These are phyloP conservation scores for Rhodomyrtus tomentosa DNA, from an alignment of 345 rosid species.

Conservation along the genomic window DNA sequence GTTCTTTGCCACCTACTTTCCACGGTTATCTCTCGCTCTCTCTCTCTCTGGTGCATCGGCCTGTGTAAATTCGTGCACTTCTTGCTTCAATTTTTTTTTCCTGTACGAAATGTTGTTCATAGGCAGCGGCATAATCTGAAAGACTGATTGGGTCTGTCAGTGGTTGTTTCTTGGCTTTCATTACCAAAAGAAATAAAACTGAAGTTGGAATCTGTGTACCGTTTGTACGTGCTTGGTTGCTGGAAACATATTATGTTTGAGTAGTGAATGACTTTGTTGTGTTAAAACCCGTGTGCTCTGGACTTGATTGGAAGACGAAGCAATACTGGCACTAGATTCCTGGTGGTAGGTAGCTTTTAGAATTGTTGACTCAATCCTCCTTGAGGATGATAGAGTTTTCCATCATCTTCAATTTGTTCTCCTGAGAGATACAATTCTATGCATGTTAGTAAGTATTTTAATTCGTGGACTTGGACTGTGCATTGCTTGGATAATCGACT, in stretches of 20 bases:
- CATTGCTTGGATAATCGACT: not conserved
- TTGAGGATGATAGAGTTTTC: not conserved
- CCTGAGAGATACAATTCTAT: not conserved
- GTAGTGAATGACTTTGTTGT: not conserved
- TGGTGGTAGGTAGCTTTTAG: not conserved
- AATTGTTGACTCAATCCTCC: not conserved
- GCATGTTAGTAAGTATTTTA: not conserved
- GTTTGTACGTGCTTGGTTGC: not conserved
- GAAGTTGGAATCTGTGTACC: not conserved
- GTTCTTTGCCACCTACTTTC: constrained; percentile 78
- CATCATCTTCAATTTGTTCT: not conserved
- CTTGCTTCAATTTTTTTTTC: not conserved
- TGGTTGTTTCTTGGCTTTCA: not conserved
- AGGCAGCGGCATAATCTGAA: not conserved
- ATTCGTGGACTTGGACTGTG: not conserved
- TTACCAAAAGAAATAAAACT: not conserved
- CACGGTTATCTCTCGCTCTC: constrained; percentile 36
- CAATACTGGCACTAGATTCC: not conserved
- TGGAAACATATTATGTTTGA: not conserved
- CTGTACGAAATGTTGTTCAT: not conserved
- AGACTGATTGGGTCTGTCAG: not conserved
- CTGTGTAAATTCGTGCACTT: not conserved
- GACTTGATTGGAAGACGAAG: not conserved
- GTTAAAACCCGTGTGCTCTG: not conserved
- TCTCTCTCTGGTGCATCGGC: not conserved